A percentile compares a stretch with the other conserved stretches of the same genome.
phyloP scores from a whole-genome alignment of 2,329 filamentous ascomycete species.

The Ascochyta rabiei region DNA sequence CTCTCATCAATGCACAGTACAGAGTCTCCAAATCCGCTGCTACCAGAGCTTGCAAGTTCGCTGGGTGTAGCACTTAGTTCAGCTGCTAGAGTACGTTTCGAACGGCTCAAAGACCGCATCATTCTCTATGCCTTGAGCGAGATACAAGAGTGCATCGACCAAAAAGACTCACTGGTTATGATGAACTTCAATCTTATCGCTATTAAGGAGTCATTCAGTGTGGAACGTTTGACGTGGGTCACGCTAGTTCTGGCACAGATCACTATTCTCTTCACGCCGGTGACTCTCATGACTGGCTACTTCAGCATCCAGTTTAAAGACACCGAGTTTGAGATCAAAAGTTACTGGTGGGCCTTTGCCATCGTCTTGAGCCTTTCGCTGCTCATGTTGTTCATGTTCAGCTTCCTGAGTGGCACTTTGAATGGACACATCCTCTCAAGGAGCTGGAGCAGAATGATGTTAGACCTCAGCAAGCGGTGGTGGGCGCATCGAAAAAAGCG shows the following conservation, averaged over 20 bases:
- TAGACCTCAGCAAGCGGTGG: conserved; percentile 37
- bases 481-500: conserved; percentile 28
- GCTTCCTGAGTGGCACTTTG: conserved; percentile 62
- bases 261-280: conserved; percentile 76
- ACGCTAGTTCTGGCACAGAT: conserved; percentile 76
- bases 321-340: conserved; percentile 64
- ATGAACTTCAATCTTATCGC: conserved; percentile 81
- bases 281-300: conserved; percentile 76
- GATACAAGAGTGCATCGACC: conserved; percentile 67
- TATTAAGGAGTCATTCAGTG: conserved; percentile 74
- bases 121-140: conserved; percentile 66
- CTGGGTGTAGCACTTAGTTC: conserved; percentile 54
- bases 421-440: conserved; percentile 59
- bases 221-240: conserved; percentile 73
- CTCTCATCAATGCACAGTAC: conserved; percentile 29
- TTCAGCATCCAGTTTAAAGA: conserved; percentile 71
- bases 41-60: conserved; percentile 47
- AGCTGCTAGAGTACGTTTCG: conserved; percentile 63
- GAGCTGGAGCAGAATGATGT: conserved; percentile 46
- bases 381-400: conserved; percentile 63
- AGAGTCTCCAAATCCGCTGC: conserved; percentile 24
- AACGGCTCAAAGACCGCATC: conserved; percentile 64
- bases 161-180: conserved; percentile 72
- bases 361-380: conserved; percentile 67
- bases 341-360: conserved; percentile 73